Conservation (phyloP, 2,329 filamentous ascomycete species). For the Onygenales sp. region DNA sequence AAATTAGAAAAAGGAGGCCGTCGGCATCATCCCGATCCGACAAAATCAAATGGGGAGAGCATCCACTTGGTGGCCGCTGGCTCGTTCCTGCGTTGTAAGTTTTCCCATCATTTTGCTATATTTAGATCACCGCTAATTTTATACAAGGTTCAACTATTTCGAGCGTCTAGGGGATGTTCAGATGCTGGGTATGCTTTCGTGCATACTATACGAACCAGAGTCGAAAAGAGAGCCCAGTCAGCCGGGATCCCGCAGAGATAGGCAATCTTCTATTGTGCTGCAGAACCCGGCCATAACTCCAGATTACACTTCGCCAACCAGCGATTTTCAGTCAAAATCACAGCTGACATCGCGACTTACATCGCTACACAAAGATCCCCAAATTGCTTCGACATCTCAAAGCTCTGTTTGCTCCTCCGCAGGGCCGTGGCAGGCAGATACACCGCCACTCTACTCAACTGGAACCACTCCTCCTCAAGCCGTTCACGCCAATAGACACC, state of each 20-base stretch:
- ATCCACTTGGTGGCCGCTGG: slow-evolving; percentile 47
- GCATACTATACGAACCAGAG: slow-evolving; percentile 44
- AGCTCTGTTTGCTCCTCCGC: slow-evolving; percentile 43
- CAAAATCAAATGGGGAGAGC: slow-evolving; percentile 47
- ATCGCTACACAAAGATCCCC: slow-evolving; percentile 24
- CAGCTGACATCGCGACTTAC: slow-evolving; percentile 25
- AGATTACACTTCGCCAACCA: slow-evolving; percentile 37
- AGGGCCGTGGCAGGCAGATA: slow-evolving; percentile 41
- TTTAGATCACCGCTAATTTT: background rate
- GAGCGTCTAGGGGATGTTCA: slow-evolving; percentile 53
- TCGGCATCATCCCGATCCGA: slow-evolving; percentile 30
- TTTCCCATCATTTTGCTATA: background rate
- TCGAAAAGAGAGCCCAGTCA: slow-evolving; percentile 28
- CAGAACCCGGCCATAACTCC: slow-evolving; percentile 37
- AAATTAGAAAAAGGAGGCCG: slow-evolving; percentile 22
- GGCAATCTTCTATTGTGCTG: slow-evolving; percentile 26
- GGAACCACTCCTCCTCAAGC: slow-evolving; percentile 42
- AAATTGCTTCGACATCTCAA: slow-evolving; percentile 24
- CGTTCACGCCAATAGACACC: slow-evolving; percentile 31
- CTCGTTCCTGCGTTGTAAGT: slow-evolving; percentile 43
- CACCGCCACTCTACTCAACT: slow-evolving; percentile 43
- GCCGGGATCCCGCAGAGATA: slow-evolving; percentile 18
- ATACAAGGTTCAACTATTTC: slow-evolving; percentile 44
- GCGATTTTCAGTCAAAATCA: slow-evolving; percentile 33
- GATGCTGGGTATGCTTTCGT: slow-evolving; percentile 57